Percentiles rank a stretch among this genome's conserved stretches.
Evolutionary conservation across 225 moss, liverwort and hornwort genomes (phyloP).

Genomic region (Takakia lepidozioides): DNA sequence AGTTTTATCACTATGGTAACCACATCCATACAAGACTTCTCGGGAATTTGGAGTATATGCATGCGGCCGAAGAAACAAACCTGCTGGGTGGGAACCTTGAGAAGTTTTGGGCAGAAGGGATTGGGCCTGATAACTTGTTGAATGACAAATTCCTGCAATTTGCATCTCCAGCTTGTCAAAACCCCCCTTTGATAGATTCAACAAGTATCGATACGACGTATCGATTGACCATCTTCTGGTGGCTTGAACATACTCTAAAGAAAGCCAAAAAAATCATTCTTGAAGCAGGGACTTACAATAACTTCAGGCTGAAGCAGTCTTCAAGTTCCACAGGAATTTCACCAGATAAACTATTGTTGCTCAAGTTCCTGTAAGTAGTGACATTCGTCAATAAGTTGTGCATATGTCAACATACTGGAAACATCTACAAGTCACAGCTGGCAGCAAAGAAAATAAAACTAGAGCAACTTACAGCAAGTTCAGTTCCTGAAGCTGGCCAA

Average conservation of each 20-base stretch:
- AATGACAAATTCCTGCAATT: constrained; percentile 64
- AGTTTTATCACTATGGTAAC: too few relatives aligned
- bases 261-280: too few relatives aligned
- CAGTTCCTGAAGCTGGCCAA: constrained; percentile 72
- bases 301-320: constrained; percentile 58
- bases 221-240: too few relatives aligned
- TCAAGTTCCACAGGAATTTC: constrained; percentile 57
- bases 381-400: too few relatives aligned
- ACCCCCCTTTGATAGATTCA: too few relatives aligned
- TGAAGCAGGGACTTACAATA: constrained; percentile 39
- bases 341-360: constrained; percentile 66
- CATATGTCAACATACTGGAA: too few relatives aligned
- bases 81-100: constrained; percentile 57
- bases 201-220: too few relatives aligned
- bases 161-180: too few relatives aligned
- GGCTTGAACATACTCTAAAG: too few relatives aligned
- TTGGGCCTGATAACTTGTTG: constrained; percentile 69
- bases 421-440: too few relatives aligned
- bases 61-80: too few relatives aligned
- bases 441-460: constrained; percentile 4
- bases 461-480: constrained; percentile 35
- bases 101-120: constrained; percentile 57
- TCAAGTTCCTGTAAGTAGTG: constrained; percentile 40
- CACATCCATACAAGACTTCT: constrained; percentile 28
- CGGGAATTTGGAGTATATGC: too few relatives aligned